Conservation (phyloP, 257 asterid species). For the Parsonsia alboflavescens region DNA sequence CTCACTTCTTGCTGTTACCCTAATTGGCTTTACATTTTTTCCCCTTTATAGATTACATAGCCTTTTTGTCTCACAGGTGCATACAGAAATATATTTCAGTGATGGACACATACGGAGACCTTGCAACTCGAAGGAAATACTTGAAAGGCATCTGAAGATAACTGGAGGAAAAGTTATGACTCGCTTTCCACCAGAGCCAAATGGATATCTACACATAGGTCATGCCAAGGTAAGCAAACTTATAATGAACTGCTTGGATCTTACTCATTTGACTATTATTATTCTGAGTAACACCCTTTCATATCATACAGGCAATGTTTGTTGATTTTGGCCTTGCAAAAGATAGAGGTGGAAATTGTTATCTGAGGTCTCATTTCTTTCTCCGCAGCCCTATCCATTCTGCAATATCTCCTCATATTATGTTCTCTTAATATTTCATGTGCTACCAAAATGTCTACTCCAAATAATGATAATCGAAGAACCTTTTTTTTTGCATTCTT, state of each 20-base stretch:
- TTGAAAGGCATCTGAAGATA: constrained; percentile 68
- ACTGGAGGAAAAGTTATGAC: constrained; percentile 79
- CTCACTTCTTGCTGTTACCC: neutral
- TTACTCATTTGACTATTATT: constrained; percentile 5
- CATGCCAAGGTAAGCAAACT: constrained; percentile 77
- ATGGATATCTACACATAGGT: constrained; percentile 94
- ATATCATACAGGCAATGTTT: constrained; percentile 83
- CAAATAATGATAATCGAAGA: neutral
- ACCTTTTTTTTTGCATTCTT: neutral
- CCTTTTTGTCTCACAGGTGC: constrained; percentile 47
- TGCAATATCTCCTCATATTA: constrained; percentile 5
- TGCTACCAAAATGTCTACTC: neutral
- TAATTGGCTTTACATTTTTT: neutral
- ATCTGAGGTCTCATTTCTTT: constrained; percentile 57
- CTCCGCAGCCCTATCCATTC: constrained; percentile 9
- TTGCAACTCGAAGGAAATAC: constrained; percentile 74
- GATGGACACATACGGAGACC: constrained; percentile 79
- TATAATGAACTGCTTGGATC: constrained; percentile 10
- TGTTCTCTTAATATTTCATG: neutral
- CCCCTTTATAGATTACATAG: neutral
- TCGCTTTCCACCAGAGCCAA: constrained; percentile 98
- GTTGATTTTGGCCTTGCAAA: constrained; percentile 94
- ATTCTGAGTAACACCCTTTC: neutral
- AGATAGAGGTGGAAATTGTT: constrained; percentile 94
- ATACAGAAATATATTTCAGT: constrained; percentile 87